These are phyloP conservation scores for Metschnikowia reukaufii DNA, from an alignment of 805 yeast genomes.

Conservation along the genomic window DNA sequence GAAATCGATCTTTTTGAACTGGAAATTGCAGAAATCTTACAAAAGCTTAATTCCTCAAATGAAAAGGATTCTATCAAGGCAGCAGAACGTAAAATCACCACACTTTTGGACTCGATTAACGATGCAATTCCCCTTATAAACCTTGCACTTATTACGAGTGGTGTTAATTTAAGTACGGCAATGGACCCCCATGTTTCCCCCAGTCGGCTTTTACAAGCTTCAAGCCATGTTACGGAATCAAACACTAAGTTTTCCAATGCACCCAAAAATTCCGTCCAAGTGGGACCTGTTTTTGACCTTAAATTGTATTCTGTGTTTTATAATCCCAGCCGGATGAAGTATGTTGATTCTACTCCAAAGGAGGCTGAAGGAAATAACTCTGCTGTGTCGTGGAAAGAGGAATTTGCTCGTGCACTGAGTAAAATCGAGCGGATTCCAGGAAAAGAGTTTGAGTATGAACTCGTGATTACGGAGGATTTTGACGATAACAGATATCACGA, in stretches of 20 bases:
- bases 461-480: constrained; percentile 56
- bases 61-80: constrained; percentile 39
- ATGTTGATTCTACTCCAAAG: constrained; percentile 19
- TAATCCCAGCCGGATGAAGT: constrained; percentile 46
- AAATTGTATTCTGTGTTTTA: constrained; percentile 64
- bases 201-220: constrained; percentile 63
- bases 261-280: constrained; percentile 23
- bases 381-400: constrained; percentile 70
- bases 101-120: constrained; percentile 54
- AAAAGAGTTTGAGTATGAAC: constrained; percentile 39
- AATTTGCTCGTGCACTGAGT: constrained; percentile 55
- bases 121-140: constrained; percentile 68
- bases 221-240: constrained; percentile 43
- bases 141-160: constrained; percentile 65
- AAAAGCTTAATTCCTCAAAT: constrained; percentile 27
- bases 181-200: constrained; percentile 59
- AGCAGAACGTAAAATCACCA: constrained; percentile 52
- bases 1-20: constrained; percentile 61
- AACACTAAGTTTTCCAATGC: constrained; percentile 26
- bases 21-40: constrained; percentile 42
- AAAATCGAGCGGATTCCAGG: constrained; percentile 32
- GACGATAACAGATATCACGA: constrained; percentile 76
- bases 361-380: neutral
- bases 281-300: constrained; percentile 62
- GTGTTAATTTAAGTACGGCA: constrained; percentile 55